Conservation (phyloP, 163 green algal species). For the Trebouxiophyceae sp. region DNA sequence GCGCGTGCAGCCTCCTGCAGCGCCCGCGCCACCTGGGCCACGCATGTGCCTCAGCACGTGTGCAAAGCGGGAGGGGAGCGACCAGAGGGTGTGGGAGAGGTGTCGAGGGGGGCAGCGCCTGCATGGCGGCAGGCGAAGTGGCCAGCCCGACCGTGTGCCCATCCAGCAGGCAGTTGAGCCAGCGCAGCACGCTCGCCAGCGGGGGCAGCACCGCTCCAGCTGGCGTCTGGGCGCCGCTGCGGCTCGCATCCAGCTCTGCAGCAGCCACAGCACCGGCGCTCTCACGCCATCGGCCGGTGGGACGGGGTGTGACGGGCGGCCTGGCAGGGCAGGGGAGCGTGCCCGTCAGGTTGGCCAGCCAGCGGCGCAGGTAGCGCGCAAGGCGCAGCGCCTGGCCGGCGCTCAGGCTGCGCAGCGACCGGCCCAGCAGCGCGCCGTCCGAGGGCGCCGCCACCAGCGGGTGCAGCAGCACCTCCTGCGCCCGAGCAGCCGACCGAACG, state of each 20-base stretch:
- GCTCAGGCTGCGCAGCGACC: background rate
- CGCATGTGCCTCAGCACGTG: background rate
- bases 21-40: background rate
- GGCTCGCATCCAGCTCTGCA: too few species aligned
- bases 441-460: background rate
- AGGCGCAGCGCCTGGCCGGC: background rate
- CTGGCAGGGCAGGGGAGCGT: background rate
- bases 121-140: background rate
- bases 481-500: too few species aligned
- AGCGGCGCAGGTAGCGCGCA: background rate
- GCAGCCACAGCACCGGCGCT: too few species aligned
- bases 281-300: too few species aligned
- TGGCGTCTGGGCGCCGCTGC: too few species aligned
- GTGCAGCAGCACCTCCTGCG: background rate
- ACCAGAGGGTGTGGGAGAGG: too few species aligned
- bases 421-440: background rate
- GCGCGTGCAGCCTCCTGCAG: background rate
- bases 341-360: background rate
- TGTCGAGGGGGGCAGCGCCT: background rate
- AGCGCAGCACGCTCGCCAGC: background rate
- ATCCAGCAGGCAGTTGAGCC: background rate
- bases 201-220: background rate
- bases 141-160: background rate
- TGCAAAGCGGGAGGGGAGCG: too few species aligned
- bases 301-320: too few species aligned